Conservation (phyloP, 768 basidiomycete genomes). For the Xerocomellus amylosporus region DNA sequence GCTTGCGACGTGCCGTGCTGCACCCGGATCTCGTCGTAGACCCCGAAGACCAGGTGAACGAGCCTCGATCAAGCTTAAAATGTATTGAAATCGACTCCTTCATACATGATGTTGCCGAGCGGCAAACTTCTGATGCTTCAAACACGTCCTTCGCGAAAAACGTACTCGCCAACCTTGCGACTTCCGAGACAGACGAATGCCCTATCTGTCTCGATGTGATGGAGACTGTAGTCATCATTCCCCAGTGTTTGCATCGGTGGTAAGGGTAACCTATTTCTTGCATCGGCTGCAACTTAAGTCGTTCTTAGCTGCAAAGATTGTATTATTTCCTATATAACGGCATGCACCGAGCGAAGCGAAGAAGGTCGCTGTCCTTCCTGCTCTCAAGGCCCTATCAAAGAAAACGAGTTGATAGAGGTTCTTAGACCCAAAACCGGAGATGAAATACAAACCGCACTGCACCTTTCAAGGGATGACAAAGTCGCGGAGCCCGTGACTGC, state of each 20-base stretch:
- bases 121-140: conserved; percentile 23
- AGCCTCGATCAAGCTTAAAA: conserved; percentile 29
- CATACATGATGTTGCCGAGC: conserved; percentile 50
- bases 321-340: conserved; percentile 68
- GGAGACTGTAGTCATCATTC: conserved; percentile 67
- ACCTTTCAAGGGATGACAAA: conserved; percentile 12
- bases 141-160: conserved; percentile 55
- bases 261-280: conserved; percentile 28
- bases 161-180: conserved; percentile 57
- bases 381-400: conserved; percentile 62
- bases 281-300: not conserved
- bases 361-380: conserved; percentile 81
- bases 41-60: conserved; percentile 39
- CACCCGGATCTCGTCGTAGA: conserved; percentile 83
- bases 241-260: conserved; percentile 77
- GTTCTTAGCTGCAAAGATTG: conserved; percentile 82
- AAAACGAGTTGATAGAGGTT: conserved; percentile 63
- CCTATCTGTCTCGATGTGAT: conserved; percentile 80
- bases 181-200: conserved; percentile 63
- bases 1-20: conserved; percentile 86
- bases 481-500: conserved; percentile 25
- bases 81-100: conserved; percentile 59
- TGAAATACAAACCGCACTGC: not conserved
- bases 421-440: conserved; percentile 34
- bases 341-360: conserved; percentile 67